phyloP scores from a whole-genome alignment of 2,329 filamentous ascomycete species.

The Clonostachys sp. region DNA sequence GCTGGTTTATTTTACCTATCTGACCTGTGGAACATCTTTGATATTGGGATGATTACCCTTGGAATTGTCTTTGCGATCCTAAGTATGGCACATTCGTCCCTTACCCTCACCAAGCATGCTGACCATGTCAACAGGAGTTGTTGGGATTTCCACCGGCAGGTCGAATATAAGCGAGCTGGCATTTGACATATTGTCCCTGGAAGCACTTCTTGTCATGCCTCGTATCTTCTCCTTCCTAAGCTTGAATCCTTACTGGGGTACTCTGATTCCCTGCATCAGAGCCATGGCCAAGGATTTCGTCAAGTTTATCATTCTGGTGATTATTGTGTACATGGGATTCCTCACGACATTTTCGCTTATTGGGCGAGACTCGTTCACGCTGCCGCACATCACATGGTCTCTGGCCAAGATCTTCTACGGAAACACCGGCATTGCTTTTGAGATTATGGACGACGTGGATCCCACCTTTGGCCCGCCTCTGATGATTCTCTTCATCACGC shows the following conservation, averaged over 20 bases:
- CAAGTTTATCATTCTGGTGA: slow-evolving; percentile 75
- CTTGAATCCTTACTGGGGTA: slow-evolving; percentile 86
- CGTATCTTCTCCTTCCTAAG: slow-evolving; percentile 84
- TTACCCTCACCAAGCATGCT: slow-evolving; percentile 3
- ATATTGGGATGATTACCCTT: slow-evolving; percentile 68
- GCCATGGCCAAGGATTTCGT: slow-evolving; percentile 93
- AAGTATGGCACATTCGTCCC: slow-evolving; percentile 45
- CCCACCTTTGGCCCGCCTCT: slow-evolving; percentile 55
- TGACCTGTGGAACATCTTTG: slow-evolving; percentile 77
- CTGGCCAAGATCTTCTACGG: slow-evolving; percentile 79
- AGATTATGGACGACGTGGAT: slow-evolving; percentile 57
- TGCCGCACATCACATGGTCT: slow-evolving; percentile 68
- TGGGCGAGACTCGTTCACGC: slow-evolving; percentile 62
- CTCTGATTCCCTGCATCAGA: slow-evolving; percentile 81
- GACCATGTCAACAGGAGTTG: slow-evolving; percentile 16
- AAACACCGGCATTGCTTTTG: slow-evolving; percentile 69
- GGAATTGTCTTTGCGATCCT: slow-evolving; percentile 67
- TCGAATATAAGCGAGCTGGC: slow-evolving; percentile 66
- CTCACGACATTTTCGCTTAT: slow-evolving; percentile 79
- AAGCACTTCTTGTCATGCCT: slow-evolving; percentile 86
- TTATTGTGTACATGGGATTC: slow-evolving; percentile 83
- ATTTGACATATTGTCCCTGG: slow-evolving; percentile 82
- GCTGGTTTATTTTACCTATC: slow-evolving; percentile 83
- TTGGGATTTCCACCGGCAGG: slow-evolving; percentile 42
- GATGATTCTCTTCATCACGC: slow-evolving; percentile 69